Evolutionary conservation across 805 yeast species (phyloP).

Genomic region (Kodamaea nitidulidarum): DNA sequence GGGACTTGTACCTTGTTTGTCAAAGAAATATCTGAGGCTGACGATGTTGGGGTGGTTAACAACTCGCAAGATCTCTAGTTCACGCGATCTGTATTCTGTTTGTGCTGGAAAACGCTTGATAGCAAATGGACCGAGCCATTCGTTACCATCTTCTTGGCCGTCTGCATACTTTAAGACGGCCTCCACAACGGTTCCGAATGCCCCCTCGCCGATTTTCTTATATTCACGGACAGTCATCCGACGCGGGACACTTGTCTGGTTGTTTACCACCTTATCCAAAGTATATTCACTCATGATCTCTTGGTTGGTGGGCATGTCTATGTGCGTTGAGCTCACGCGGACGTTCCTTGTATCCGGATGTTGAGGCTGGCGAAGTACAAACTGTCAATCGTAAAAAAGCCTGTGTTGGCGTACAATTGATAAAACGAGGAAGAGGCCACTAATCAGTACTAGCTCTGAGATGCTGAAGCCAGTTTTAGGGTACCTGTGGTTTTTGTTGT

Average conservation of each 20-base stretch:
- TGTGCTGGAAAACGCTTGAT: constrained; percentile 84
- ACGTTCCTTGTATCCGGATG: too few relatives aligned
- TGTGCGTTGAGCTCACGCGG: too few relatives aligned
- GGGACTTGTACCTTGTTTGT: constrained; percentile 51
- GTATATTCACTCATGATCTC: constrained; percentile 27
- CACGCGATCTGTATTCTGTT: constrained; percentile 80
- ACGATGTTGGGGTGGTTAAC: constrained; percentile 81
- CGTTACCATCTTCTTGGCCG: constrained; percentile 16
- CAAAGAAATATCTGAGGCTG: constrained; percentile 63
- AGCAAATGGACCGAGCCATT: constrained; percentile 78
- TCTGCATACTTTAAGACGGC: constrained; percentile 47
- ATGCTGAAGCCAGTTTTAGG: neutral
- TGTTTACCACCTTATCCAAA: constrained; percentile 51
- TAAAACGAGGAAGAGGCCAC: too few relatives aligned
- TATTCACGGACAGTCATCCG: constrained; percentile 70
- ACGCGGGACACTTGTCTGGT: constrained; percentile 46
- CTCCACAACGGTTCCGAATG: constrained; percentile 80
- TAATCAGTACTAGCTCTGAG: too few relatives aligned
- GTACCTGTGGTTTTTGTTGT: constrained; percentile 2
- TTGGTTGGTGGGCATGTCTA: constrained; percentile 6
- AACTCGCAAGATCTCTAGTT: constrained; percentile 67
- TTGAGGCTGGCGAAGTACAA: too few relatives aligned
- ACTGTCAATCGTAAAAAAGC: too few relatives aligned
- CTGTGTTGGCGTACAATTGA: too few relatives aligned
- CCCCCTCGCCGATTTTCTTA: constrained; percentile 79